phyloP scores from a whole-genome alignment of 345 rosid genomes.

The Gossypium sturtianum region DNA sequence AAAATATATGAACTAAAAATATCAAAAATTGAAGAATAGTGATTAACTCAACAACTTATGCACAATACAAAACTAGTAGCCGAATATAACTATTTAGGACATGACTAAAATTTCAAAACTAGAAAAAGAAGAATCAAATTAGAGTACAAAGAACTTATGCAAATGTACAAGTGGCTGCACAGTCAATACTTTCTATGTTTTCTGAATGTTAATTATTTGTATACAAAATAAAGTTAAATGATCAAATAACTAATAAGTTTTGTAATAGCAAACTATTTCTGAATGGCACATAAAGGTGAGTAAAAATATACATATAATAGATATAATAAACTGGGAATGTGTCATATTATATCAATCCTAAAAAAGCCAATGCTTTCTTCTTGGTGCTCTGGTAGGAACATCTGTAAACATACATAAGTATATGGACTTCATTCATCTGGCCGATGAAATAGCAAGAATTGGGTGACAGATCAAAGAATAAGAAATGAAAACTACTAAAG shows the following conservation, averaged over 20 bases:
- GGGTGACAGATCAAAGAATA: background rate
- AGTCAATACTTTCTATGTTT: background rate
- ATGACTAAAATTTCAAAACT: too few species aligned
- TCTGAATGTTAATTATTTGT: background rate
- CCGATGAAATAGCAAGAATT: background rate
- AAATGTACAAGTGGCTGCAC: background rate
- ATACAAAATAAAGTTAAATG: background rate
- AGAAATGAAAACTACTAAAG: background rate
- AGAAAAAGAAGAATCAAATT: too few species aligned
- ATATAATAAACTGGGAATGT: background rate
- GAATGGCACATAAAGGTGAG: background rate
- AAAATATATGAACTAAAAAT: too few species aligned
- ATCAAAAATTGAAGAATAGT: too few species aligned
- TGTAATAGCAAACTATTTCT: background rate
- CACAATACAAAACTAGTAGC: too few species aligned
- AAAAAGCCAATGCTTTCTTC: constrained; percentile 79
- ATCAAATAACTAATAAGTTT: background rate
- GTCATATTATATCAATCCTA: constrained; percentile 10
- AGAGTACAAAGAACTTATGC: too few species aligned
- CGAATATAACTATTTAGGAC: too few species aligned
- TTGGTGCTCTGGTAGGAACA: constrained; percentile 62
- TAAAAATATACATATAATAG: background rate
- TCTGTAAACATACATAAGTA: constrained; percentile 36
- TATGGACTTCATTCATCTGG: background rate
- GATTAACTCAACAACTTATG: too few species aligned